These are phyloP conservation scores for Podaxis sp. DNA, from an alignment of 768 basidiomycete species.

Conservation along the genomic window DNA sequence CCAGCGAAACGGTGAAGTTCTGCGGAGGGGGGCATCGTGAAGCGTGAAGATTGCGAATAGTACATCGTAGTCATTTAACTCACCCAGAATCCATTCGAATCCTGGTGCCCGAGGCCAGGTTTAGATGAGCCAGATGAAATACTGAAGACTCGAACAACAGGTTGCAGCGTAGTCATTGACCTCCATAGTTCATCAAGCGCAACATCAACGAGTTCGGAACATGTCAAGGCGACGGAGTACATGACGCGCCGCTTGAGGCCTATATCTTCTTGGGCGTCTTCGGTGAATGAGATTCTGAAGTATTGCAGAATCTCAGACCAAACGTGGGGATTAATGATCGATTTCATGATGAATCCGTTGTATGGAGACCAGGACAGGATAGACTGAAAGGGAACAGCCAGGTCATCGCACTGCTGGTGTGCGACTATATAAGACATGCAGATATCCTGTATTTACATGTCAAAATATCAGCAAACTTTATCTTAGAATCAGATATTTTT, in stretches of 20 bases:
- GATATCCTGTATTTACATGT: too few relatives aligned
- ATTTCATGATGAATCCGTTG: background rate
- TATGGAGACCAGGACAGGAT: too few relatives aligned
- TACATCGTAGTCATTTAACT: background rate
- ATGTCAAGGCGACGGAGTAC: background rate
- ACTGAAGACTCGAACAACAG: background rate
- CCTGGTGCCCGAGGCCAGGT: background rate
- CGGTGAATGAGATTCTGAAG: background rate
- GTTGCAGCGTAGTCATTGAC: background rate
- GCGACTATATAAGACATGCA: too few relatives aligned
- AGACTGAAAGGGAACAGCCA: too few relatives aligned
- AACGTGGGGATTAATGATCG: background rate
- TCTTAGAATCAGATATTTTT: too few relatives aligned
- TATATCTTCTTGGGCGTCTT: background rate
- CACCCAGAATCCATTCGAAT: background rate
- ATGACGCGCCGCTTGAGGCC: background rate
- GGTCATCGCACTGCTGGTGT: too few relatives aligned
- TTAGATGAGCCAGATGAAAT: background rate
- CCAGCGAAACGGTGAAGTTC: background rate
- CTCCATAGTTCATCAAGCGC: constrained; percentile 3
- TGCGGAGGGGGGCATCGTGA: background rate
- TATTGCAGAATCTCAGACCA: background rate
- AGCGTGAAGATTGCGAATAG: too few relatives aligned
- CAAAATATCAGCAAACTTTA: too few relatives aligned
- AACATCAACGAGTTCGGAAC: background rate